Base-by-base conservation (phyloP, 176 grass and related monocot genomes). In the Puccinellia tenuiflora region DNA sequence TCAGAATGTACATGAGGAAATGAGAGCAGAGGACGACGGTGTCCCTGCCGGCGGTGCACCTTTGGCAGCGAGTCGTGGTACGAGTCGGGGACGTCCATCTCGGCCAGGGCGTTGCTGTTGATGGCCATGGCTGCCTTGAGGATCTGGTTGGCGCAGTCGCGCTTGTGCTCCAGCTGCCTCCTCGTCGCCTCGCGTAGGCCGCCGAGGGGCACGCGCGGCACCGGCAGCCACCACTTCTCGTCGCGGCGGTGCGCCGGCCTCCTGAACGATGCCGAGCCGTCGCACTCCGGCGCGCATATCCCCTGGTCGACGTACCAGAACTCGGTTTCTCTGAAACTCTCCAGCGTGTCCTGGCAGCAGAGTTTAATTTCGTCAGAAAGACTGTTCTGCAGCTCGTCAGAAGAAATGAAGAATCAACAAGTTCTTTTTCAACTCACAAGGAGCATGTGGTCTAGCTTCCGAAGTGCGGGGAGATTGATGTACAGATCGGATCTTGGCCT, bases 261-360 rank as follows among this genome's bases (percentile, higher is more conserved):
- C 65, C 83, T 81, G 64, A 89, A 91, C 10, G 94, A 89, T 39
- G 88, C 73, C 0, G 87, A 84, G 11, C 79, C 89, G 65, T 96
- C 91, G 83, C 87, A 84, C 56, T 99, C 97, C 13, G 85, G 85
- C 9, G 85, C 89, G 53, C 88, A 73, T 20, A 94, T 90, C 47
- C 97, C 97, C 81, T 96, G 97, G 35, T 99, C 97, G 2, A 96
- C 91, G 66, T 99, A 99, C 97, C 93, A 96, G 68, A 96, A 99
- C 31, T 99, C 96, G 0, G 88, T 57, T 4, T 89, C 89, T 34
- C 51, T 87, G 79, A 96, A 99, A 64, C 87, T 87, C 38, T 96
- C 93, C 67, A 98, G 62, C 25, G 90, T 92, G 70, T 98, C 96
- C 96, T 98, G 81, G 1, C 38, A 65, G 16, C 25, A 52, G 9